Conservation (phyloP, 2,329 filamentous ascomycete species). For the Thielaviopsis euricoi region DNA sequence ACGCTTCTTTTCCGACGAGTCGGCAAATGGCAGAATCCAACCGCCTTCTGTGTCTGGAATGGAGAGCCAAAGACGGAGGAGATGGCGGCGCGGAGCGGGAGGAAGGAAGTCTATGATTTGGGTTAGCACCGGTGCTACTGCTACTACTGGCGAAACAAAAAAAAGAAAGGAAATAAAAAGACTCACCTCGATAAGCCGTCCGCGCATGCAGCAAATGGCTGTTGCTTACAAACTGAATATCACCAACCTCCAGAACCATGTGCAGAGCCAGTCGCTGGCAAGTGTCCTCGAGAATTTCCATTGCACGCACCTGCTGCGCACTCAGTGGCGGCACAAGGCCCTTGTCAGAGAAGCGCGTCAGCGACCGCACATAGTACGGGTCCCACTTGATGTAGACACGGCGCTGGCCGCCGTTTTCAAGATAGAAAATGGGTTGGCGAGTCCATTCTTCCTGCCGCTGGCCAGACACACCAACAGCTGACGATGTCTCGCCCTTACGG, state of each 20-base stretch:
- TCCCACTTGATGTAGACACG: slow-evolving; percentile 59
- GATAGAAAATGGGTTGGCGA: slow-evolving; percentile 54
- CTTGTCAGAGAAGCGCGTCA: slow-evolving; percentile 55
- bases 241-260: slow-evolving; percentile 74
- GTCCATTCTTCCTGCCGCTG: slow-evolving; percentile 61
- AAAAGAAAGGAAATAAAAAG: neutral
- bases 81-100: slow-evolving; percentile 53
- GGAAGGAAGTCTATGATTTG: slow-evolving; percentile 33
- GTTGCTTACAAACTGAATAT: slow-evolving; percentile 77
- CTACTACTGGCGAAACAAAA: neutral
- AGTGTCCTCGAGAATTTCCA: slow-evolving; percentile 47
- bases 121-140: neutral
- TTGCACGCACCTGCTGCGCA: slow-evolving; percentile 49
- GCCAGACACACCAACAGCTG: too few relatives aligned
- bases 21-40: slow-evolving; percentile 70
- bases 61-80: slow-evolving; percentile 73
- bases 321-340: slow-evolving; percentile 61
- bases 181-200: slow-evolving; percentile 49
- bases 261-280: slow-evolving; percentile 58
- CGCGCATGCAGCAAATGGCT: slow-evolving; percentile 65
- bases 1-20: slow-evolving; percentile 69
- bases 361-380: slow-evolving; percentile 68
- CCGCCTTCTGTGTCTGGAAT: slow-evolving; percentile 71
- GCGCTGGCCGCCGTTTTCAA: slow-evolving; percentile 50
- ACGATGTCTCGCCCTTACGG: slow-evolving; percentile 69